phyloP scores from a whole-genome alignment of 805 yeast species.

The Candida coquimbonensis region DNA sequence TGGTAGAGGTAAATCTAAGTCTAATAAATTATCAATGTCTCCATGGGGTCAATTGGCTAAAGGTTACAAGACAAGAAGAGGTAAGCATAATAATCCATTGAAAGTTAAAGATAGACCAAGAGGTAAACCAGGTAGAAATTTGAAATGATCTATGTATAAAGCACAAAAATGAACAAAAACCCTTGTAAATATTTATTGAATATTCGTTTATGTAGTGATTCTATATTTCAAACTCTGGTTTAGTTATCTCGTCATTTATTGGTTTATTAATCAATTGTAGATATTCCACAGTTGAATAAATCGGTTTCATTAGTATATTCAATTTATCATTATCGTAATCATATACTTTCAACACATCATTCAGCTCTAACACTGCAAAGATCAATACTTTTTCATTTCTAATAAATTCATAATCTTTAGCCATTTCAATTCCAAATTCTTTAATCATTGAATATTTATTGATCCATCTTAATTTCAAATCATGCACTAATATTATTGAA shows the following conservation, averaged over 20 bases:
- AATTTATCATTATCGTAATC: conserved; percentile 3
- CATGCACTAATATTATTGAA: background rate
- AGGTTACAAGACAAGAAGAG: conserved; percentile 91
- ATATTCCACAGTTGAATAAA: conserved; percentile 2
- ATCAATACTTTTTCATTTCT: background rate
- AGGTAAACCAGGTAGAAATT: conserved; percentile 38
- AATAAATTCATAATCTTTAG: background rate
- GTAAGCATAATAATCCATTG: conserved; percentile 75
- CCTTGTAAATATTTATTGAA: conserved; percentile 1
- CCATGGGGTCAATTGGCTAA: conserved; percentile 94
- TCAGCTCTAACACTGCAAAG: conserved; percentile 1
- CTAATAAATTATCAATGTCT: conserved; percentile 87
- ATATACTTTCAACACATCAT: background rate
- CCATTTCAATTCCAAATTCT: background rate
- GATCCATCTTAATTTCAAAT: conserved; percentile 1
- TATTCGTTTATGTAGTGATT: background rate
- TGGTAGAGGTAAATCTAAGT: conserved; percentile 99
- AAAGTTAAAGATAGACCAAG: conserved; percentile 91
- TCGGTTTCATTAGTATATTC: background rate
- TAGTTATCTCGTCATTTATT: background rate
- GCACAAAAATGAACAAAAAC: too few species aligned
- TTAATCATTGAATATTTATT: background rate
- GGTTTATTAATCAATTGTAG: background rate
- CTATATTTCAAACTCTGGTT: conserved; percentile 1
- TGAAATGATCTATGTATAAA: conserved; percentile 1